These are phyloP conservation scores for Pseudocercospora fuligena DNA, from an alignment of 2,329 filamentous ascomycete genomes.

Conservation along the genomic window DNA sequence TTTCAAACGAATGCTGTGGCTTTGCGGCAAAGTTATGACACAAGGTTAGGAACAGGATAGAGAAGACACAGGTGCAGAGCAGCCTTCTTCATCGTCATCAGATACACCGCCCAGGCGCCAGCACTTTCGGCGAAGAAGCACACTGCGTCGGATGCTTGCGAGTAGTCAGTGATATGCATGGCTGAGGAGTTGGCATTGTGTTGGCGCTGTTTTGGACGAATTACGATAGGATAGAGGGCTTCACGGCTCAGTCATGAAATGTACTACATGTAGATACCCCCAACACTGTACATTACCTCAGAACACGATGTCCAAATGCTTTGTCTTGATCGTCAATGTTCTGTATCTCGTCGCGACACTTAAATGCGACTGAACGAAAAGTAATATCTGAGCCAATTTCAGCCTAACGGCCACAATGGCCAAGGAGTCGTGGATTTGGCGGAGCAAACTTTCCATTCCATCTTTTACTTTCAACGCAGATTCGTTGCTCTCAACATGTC, in stretches of 20 bases:
- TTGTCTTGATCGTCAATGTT: no score
- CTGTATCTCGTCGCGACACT: no score
- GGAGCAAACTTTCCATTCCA: neutral
- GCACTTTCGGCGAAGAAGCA: neutral
- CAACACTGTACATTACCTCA: neutral
- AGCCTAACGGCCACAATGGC: neutral
- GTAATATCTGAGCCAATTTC: neutral
- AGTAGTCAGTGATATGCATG: neutral
- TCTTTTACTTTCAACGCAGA: neutral
- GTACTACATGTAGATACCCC: neutral
- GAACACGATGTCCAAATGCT: no score
- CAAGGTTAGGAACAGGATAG: slow-evolving; percentile 3
- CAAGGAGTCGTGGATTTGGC: neutral
- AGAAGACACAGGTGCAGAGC: neutral
- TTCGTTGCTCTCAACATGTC: slow-evolving; percentile 66
- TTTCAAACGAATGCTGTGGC: slow-evolving; percentile 68
- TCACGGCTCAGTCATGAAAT: neutral
- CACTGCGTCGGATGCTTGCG: neutral
- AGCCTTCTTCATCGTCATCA: neutral
- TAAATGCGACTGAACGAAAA: no score
- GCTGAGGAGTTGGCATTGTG: neutral
- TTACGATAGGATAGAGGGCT: neutral
- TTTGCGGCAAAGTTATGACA: slow-evolving; percentile 27
- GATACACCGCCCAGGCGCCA: neutral
- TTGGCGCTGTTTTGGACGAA: neutral